phyloP scores from a whole-genome alignment of 495 filamentous ascomycete genomes.

The Cryomyces minteri region DNA sequence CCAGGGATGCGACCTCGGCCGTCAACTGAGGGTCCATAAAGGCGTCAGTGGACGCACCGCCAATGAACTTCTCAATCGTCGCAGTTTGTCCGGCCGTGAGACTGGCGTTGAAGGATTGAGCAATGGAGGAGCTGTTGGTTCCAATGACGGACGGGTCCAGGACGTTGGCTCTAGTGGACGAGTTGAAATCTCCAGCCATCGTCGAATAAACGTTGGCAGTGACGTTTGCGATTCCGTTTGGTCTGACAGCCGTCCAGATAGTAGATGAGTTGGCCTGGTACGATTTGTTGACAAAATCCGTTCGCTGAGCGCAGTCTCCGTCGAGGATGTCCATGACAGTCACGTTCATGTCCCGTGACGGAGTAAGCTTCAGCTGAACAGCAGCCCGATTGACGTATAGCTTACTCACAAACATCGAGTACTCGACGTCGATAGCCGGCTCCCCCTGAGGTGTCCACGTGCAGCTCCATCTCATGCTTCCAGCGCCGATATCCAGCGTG shows the following conservation, averaged over 20 bases:
- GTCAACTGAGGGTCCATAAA: constrained; percentile 32
- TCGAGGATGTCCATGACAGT: too few species aligned
- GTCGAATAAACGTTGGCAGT: constrained; percentile 41
- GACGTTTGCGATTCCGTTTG: constrained; percentile 34
- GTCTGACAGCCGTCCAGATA: constrained; percentile 39
- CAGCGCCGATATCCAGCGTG: too few species aligned
- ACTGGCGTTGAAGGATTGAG: constrained; percentile 30
- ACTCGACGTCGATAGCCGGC: too few species aligned
- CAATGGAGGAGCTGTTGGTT: constrained; percentile 39
- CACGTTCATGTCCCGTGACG: too few species aligned
- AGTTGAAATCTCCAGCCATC: constrained; percentile 17
- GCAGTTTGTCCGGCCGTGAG: constrained; percentile 30
- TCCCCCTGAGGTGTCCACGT: too few species aligned
- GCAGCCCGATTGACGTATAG: too few species aligned
- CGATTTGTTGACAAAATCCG: too few species aligned
- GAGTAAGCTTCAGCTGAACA: too few species aligned
- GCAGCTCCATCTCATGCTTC: too few species aligned
- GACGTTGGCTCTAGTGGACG: constrained; percentile 26
- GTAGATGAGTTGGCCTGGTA: too few species aligned
- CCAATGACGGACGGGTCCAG: constrained; percentile 28
- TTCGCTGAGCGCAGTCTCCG: too few species aligned
- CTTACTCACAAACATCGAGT: too few species aligned
- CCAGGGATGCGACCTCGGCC: constrained; percentile 28
- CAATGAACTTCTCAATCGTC: constrained; percentile 39
- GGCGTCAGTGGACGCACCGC: constrained; percentile 41